These are phyloP conservation scores for Paraconiothyrium sp. DNA, from an alignment of 2,329 filamentous ascomycete genomes.

Conservation along the genomic window DNA sequence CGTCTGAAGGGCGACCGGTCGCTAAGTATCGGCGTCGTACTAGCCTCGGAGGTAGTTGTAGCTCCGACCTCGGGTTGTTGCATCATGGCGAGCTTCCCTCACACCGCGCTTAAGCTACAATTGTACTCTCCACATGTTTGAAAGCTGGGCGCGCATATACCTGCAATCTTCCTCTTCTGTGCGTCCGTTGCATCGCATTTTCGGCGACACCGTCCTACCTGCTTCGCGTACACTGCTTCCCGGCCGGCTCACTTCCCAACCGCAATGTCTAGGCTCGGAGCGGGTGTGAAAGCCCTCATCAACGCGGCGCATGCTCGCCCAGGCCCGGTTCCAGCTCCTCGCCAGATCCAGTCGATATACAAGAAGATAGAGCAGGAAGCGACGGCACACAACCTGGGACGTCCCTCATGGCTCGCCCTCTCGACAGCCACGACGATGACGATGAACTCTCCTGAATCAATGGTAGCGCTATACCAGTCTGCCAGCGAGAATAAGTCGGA, in stretches of 20 bases:
- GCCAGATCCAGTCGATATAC: slow-evolving; percentile 43
- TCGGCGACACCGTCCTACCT: neutral
- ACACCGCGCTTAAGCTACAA: neutral
- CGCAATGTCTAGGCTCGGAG: slow-evolving; percentile 49
- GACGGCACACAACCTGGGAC: slow-evolving; percentile 37
- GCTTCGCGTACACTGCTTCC: neutral
- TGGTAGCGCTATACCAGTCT: slow-evolving; percentile 68
- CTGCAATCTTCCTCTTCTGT: neutral
- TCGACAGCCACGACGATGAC: slow-evolving; percentile 81
- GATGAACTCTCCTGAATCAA: slow-evolving; percentile 82
- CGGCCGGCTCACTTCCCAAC: neutral
- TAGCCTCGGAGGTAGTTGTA: slow-evolving; percentile 9
- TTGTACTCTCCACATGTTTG: neutral
- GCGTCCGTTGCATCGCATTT: neutral
- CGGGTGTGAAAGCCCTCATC: slow-evolving; percentile 47
- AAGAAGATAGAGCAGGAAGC: slow-evolving; percentile 45
- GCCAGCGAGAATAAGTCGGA: slow-evolving; percentile 32
- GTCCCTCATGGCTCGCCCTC: slow-evolving; percentile 50
- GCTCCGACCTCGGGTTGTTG: slow-evolving; percentile 11
- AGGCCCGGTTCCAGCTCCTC: slow-evolving; percentile 45
- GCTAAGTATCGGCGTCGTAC: neutral
- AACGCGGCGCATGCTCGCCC: slow-evolving; percentile 48
- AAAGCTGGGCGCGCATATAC: neutral
- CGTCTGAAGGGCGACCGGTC: neutral
- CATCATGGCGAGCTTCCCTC: neutral